phyloP scores from a whole-genome alignment of 768 basidiomycete genomes.

The Tricholoma furcatifolium region DNA sequence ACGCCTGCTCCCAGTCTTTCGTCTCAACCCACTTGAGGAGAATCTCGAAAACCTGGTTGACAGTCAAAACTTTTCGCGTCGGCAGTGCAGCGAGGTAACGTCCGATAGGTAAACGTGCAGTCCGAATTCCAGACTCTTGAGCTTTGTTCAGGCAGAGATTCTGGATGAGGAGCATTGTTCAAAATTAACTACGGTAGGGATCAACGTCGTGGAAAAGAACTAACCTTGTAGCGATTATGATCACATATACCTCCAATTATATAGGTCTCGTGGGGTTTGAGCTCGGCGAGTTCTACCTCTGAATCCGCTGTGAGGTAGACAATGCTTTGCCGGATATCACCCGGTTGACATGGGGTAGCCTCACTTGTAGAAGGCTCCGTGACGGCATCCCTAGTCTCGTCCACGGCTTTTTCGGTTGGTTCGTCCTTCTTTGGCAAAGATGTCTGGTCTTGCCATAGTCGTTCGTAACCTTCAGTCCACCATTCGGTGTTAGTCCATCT shows the following conservation, averaged over 20 bases:
- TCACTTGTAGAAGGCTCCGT: not conserved
- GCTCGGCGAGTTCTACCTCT: conserved; percentile 77
- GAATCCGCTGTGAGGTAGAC: conserved; percentile 97
- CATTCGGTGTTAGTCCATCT: conserved; percentile 84
- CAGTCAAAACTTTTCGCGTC: conserved; percentile 94
- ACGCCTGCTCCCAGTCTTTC: conserved; percentile 81
- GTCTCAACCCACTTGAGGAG: conserved; percentile 87
- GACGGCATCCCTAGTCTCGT: not conserved
- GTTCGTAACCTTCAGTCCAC: conserved; percentile 76
- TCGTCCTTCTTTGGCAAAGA: not conserved
- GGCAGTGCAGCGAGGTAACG: conserved; percentile 79
- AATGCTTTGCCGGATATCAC: conserved; percentile 46
- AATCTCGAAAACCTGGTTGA: conserved; percentile 96
- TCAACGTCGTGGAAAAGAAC: conserved; percentile 5
- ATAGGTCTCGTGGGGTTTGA: conserved; percentile 84
- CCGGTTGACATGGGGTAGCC: not conserved
- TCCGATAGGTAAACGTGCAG: conserved; percentile 94
- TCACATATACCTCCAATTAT: conserved; percentile 96
- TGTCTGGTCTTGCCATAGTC: conserved; percentile 49
- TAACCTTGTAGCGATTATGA: conserved; percentile 92
- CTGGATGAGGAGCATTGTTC: conserved; percentile 36
- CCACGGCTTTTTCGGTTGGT: not conserved
- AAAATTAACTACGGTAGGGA: not conserved
- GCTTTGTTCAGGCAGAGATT: conserved; percentile 91
- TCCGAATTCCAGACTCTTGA: conserved; percentile 64